Evolutionary conservation across 164 flowering plant genomes (phyloP).

Genomic region (Umbilicus rupestris): DNA sequence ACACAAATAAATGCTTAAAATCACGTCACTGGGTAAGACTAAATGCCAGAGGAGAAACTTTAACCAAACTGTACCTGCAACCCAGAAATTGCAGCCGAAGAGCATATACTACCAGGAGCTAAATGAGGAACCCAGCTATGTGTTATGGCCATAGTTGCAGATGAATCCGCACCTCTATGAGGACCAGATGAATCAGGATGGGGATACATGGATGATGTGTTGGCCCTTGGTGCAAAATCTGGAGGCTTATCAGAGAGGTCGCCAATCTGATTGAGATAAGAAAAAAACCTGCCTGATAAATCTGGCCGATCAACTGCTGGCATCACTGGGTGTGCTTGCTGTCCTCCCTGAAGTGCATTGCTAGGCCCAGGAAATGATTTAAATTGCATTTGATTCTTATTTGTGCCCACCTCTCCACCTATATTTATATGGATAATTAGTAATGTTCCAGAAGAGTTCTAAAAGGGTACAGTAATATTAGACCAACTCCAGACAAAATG

Average conservation of each 20-base stretch:
- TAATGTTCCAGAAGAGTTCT: background rate
- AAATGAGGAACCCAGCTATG: constrained; percentile 47
- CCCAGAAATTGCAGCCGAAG: constrained; percentile 29
- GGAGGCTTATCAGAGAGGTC: constrained; percentile 55
- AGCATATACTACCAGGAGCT: constrained; percentile 42
- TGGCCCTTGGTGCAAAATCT: constrained; percentile 51
- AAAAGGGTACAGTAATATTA: background rate
- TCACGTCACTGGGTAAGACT: constrained; percentile 11
- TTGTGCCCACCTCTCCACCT: constrained; percentile 39
- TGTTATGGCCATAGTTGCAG: constrained; percentile 27
- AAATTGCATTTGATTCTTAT: constrained; percentile 21
- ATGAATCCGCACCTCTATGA: constrained; percentile 29
- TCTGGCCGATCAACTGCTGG: constrained; percentile 28
- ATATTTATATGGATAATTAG: constrained; percentile 8
- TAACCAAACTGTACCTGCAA: constrained; percentile 47
- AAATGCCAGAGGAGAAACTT: constrained; percentile 4
- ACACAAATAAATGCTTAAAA: constrained; percentile 11
- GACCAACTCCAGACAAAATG: no score
- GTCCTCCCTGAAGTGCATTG: constrained; percentile 29
- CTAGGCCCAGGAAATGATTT: constrained; percentile 19
- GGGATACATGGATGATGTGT: constrained; percentile 30
- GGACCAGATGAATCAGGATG: constrained; percentile 36
- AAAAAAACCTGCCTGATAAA: constrained; percentile 27
- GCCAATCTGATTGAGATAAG: constrained; percentile 21
- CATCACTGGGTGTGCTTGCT: constrained; percentile 25